Conservation (phyloP, 2,329 filamentous ascomycete species). For the Fonsecaea multimorphosa region DNA sequence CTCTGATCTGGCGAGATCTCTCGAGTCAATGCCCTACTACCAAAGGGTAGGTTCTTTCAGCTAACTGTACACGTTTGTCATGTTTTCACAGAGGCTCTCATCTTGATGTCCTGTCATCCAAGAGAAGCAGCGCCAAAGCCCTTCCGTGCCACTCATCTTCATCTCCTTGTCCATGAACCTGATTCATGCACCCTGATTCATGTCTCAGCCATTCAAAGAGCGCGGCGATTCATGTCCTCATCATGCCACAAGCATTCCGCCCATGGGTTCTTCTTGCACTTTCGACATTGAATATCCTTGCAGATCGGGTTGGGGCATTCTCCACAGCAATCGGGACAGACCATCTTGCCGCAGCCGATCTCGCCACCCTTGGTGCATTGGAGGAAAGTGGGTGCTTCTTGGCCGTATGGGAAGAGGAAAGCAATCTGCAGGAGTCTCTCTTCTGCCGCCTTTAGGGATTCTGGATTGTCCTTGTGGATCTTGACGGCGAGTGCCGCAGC, state of each 20-base stretch:
- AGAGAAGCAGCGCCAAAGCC: conserved; percentile 5
- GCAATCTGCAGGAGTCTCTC: conserved; percentile 40
- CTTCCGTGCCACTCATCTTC: background rate
- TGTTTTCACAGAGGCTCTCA: conserved; percentile 2
- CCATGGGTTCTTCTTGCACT: conserved; percentile 47
- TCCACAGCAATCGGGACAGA: conserved; percentile 47
- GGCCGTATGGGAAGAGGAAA: conserved; percentile 38
- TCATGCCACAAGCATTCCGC: conserved; percentile 45
- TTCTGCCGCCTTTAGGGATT: conserved; percentile 28
- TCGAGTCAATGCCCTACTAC: conserved; percentile 3
- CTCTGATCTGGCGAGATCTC: background rate
- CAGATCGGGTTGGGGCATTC: conserved; percentile 45
- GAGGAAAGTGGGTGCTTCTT: conserved; percentile 44
- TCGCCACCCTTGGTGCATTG: conserved; percentile 41
- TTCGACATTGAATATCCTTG: conserved; percentile 45
- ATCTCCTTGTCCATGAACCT: background rate
- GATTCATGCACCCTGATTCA: background rate
- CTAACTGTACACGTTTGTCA: conserved; percentile 1
- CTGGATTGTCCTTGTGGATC: conserved; percentile 29
- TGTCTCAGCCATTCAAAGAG: conserved; percentile 14
- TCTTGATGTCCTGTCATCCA: conserved; percentile 8
- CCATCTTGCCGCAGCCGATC: conserved; percentile 43
- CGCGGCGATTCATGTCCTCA: conserved; percentile 24
- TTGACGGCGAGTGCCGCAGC: conserved; percentile 33
- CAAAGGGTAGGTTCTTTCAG: background rate